A percentile compares a stretch with the other conserved stretches of the same genome.
phyloP scores from a whole-genome alignment of 148 eudicot genomes.

The Chenopodium formosanum region DNA sequence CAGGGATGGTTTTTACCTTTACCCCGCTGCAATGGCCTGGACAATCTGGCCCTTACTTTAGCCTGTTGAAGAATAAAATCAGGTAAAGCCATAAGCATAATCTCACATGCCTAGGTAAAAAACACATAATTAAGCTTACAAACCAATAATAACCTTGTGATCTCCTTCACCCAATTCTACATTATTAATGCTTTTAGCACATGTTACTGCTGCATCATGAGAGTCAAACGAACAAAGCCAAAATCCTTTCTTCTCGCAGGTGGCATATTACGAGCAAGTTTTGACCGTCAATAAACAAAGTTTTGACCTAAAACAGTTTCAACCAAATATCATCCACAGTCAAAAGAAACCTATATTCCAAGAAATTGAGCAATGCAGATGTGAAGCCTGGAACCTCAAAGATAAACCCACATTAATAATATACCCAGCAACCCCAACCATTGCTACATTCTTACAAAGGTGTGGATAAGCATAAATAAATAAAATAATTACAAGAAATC shows the following conservation, averaged over 20 bases:
- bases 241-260: conserved; percentile 96
- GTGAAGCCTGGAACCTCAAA: neutral
- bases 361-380: conserved; percentile 1
- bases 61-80: conserved; percentile 40
- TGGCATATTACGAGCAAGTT: conserved; percentile 99
- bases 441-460: neutral
- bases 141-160: conserved; percentile 49
- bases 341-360: conserved; percentile 3
- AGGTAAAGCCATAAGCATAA: neutral
- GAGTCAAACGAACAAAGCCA: conserved; percentile 88
- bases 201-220: conserved; percentile 87
- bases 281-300: conserved; percentile 91
- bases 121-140: neutral
- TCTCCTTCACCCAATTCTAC: conserved; percentile 92
- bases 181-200: conserved; percentile 91
- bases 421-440: neutral
- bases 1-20: conserved; percentile 66
- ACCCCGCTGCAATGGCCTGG: conserved; percentile 88
- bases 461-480: neutral
- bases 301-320: conserved; percentile 66
- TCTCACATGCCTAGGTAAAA: conserved; percentile 9
- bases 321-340: conserved; percentile 13
- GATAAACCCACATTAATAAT: neutral
- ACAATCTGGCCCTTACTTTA: conserved; percentile 88
- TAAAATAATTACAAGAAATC: neutral